Base-by-base conservation (phyloP, 148 eudicot species). In the Arbutus unedo region DNA sequence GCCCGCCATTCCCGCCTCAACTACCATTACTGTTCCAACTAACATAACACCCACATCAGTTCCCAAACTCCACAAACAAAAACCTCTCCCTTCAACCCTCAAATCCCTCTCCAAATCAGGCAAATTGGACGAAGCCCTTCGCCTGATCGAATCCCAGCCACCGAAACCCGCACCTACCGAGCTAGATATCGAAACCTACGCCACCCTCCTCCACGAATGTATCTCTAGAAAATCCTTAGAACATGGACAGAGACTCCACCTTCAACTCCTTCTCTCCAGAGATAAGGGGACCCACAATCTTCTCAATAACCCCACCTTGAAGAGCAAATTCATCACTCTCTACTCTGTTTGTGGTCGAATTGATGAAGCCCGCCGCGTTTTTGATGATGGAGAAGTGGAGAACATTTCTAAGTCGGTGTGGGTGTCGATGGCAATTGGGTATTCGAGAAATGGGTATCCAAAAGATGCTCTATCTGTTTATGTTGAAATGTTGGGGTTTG, bases 351-450 rank as follows among this genome's bases (percentile, higher is more conserved):
- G 86, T 43, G 83, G 81, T 50, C 84, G 75, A n/a, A 25, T 89
- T 45, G 87, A 86, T 23, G 84, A 84, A 55, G 89, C 90, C 25
- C 84, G 83, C 13, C 82, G 80, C 8, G 80, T 86, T 79, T 87
- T 90, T 23, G 66, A 86, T 1, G 82, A 83, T 41, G 86, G 75
- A 4, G 74, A 57, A 66, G 75, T 19, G 2, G 82, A 77, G 38
- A 13, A 2, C 9, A 9, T 76, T 23, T 59, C 68, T 41, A 88
- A 86, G 56, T 60, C 87, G 1, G 87, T 90, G 3, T 87, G 84
- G 83, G 90, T 81, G 48, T 86, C 90, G 1, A 87, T 90, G 90
- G 90, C 83, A 19, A 88, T 90, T 62, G 87, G 90, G 83, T 90
- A 86, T 56, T 83, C 84, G 10, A 84, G 75, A 84, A 87, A 90